A percentile compares a stretch with the other conserved stretches of the same genome.
These are phyloP conservation scores for Uromyces viciae-fabae DNA, from an alignment of 1,284 basidiomycete genomes.

Conservation along the genomic window DNA sequence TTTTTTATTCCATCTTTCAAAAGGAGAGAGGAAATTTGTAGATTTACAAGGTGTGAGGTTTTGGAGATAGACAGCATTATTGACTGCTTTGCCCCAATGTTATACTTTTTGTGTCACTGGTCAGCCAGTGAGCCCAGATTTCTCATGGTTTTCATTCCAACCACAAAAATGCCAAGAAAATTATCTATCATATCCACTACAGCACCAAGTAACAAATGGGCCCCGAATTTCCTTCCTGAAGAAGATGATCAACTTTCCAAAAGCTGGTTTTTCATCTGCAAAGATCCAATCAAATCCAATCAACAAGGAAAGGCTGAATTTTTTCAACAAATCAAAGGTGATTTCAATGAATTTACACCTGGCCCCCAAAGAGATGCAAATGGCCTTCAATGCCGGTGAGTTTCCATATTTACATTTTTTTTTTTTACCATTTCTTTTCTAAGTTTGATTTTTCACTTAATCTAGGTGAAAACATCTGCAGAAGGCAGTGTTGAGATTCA, in stretches of 20 bases:
- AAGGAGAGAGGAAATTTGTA: no score
- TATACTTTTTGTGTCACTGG: no score
- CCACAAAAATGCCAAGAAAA: no score
- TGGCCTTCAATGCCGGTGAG: neutral
- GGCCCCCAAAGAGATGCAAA: neutral
- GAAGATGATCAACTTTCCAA: slow-evolving; percentile 1
- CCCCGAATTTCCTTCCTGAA: slow-evolving; percentile 4
- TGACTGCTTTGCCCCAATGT: no score
- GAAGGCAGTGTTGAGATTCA: neutral
- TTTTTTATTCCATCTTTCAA: no score
- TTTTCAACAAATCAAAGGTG: neutral
- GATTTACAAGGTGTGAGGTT: no score
- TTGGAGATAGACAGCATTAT: no score
- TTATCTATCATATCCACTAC: no score
- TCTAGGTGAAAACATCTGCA: slow-evolving; percentile 7
- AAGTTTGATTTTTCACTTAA: neutral
- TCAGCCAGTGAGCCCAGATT: no score
- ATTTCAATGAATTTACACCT: slow-evolving; percentile 4
- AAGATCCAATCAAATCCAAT: neutral
- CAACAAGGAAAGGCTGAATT: neutral
- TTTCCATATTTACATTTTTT: neutral
- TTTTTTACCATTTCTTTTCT: neutral
- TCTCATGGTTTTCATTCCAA: no score
- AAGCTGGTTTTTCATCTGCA: neutral
- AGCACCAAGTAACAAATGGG: neutral